Percentiles rank a stretch among this genome's conserved stretches.
These are phyloP conservation scores for Colletotrichum cereale DNA, from an alignment of 2,329 filamentous ascomycete genomes.

Conservation along the genomic window DNA sequence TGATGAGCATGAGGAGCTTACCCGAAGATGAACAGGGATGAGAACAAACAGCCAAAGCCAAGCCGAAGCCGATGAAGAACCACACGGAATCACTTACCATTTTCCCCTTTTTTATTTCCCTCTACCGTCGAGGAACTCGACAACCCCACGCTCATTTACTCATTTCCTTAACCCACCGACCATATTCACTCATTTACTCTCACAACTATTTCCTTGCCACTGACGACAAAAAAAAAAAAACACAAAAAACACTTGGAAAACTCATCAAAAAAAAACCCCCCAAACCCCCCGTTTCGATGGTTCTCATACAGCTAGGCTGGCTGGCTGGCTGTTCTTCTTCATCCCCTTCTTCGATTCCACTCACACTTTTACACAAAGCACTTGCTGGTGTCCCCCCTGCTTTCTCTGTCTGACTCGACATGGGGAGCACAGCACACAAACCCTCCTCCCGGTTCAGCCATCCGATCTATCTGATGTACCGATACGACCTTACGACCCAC, in stretches of 20 bases:
- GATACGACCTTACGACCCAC: conserved; percentile 38
- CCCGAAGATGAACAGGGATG: conserved; percentile 17
- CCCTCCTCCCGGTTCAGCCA: not conserved
- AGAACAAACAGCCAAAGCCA: conserved; percentile 12
- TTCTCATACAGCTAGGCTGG: conserved; percentile 6
- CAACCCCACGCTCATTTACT: conserved; percentile 29
- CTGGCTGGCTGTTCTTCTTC: conserved; percentile 29
- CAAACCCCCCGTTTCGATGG: not conserved
- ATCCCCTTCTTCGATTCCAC: not conserved
- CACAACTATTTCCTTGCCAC: conserved; percentile 47
- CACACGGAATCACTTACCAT: conserved; percentile 30
- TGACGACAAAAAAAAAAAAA: conserved; percentile 37
- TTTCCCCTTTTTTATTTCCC: conserved; percentile 17
- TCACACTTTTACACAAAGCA: not conserved
- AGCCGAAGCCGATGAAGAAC: not conserved
- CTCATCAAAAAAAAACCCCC: conserved; percentile 1
- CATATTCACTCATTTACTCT: conserved; percentile 50
- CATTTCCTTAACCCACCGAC: conserved; percentile 44
- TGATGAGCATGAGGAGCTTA: conserved; percentile 15
- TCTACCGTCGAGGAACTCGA: not conserved
- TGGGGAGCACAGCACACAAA: not conserved
- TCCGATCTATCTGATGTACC: conserved; percentile 26
- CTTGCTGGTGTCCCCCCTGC: not conserved
- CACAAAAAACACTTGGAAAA: conserved; percentile 40
- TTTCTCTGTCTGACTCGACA: not conserved